These are phyloP conservation scores for Phaeodactylum tricornutum DNA, from an alignment of 108 stramenopile species.

Conservation along the genomic window DNA sequence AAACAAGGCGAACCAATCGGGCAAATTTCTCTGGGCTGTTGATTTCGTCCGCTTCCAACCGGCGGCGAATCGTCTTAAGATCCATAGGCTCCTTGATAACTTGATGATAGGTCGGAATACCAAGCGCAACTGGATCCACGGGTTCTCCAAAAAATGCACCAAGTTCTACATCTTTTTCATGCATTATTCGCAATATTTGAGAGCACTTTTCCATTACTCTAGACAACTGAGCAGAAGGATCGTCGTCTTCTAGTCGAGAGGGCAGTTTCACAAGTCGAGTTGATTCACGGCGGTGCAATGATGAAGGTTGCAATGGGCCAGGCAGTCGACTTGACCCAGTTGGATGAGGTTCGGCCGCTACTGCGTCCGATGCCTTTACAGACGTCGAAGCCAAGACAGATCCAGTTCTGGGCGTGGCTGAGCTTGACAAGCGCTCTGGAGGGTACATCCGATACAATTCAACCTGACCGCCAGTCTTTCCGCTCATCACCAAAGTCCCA, in stretches of 20 bases:
- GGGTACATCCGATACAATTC: slow-evolving; percentile 75
- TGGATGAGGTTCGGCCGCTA: no score
- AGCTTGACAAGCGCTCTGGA: slow-evolving; percentile 6
- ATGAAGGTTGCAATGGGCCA: background rate
- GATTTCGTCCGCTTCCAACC: slow-evolving; percentile 67
- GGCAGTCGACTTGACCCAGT: background rate
- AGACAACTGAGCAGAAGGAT: slow-evolving; percentile 53
- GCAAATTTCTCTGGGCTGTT: slow-evolving; percentile 72
- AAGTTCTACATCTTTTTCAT: slow-evolving; percentile 42
- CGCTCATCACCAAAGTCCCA: slow-evolving; percentile 55
- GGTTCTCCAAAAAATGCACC: slow-evolving; percentile 73
- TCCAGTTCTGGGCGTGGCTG: no score
- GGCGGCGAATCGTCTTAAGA: slow-evolving; percentile 75
- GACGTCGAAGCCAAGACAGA: slow-evolving; percentile 18
- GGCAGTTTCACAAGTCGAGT: slow-evolving; percentile 55
- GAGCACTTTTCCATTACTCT: slow-evolving; percentile 68
- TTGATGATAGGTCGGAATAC: slow-evolving; percentile 88
- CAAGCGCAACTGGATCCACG: slow-evolving; percentile 90
- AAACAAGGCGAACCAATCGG: slow-evolving; percentile 76
- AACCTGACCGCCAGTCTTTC: slow-evolving; percentile 60
- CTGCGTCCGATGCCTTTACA: slow-evolving; percentile 14
- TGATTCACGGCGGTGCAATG: slow-evolving; percentile 58
- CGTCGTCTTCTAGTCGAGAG: slow-evolving; percentile 69
- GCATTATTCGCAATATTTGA: slow-evolving; percentile 45
- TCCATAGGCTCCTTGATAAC: slow-evolving; percentile 92